Evolutionary conservation across 768 basidiomycete species (phyloP).

Genomic region (Mycena belliarum): DNA sequence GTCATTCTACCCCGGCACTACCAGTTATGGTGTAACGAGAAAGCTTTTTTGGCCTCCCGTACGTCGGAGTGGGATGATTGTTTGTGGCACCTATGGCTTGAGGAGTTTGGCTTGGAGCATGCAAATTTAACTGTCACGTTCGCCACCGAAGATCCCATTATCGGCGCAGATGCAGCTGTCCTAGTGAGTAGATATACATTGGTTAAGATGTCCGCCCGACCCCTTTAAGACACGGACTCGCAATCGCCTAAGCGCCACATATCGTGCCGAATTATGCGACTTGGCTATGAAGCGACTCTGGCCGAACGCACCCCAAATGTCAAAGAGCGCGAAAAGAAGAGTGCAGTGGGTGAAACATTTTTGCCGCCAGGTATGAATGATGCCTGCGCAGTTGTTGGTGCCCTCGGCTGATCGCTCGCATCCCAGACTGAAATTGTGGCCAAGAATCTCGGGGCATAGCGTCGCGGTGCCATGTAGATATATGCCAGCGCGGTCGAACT

Average conservation of each 20-base stretch:
- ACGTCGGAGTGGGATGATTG: conserved; percentile 62
- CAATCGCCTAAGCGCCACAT: conserved; percentile 47
- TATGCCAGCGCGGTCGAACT: too few relatives aligned
- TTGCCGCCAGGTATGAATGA: conserved; percentile 47
- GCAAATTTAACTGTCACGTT: conserved; percentile 9
- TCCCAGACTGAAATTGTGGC: conserved; percentile 8
- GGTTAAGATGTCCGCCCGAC: not conserved
- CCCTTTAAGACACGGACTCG: conserved; percentile 39
- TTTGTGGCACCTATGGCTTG: conserved; percentile 64
- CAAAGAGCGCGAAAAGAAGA: conserved; percentile 40
- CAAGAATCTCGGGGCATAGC: conserved; percentile 5
- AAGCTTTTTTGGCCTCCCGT: conserved; percentile 47
- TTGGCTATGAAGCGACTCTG: conserved; percentile 44
- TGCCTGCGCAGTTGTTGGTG: not conserved
- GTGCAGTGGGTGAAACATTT: conserved; percentile 58
- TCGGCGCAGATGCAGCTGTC: not conserved
- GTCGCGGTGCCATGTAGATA: too few relatives aligned
- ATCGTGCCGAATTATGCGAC: conserved; percentile 56
- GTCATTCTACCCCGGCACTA: conserved; percentile 45
- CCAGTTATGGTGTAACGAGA: conserved; percentile 63
- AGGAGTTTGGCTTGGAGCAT: conserved; percentile 42
- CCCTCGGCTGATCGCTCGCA: not conserved
- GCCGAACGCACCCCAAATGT: conserved; percentile 31
- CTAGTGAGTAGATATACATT: conserved; percentile 1
- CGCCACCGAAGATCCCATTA: not conserved